phyloP scores from a whole-genome alignment of 768 basidiomycete genomes.

The Pleurotus ostreatus region DNA sequence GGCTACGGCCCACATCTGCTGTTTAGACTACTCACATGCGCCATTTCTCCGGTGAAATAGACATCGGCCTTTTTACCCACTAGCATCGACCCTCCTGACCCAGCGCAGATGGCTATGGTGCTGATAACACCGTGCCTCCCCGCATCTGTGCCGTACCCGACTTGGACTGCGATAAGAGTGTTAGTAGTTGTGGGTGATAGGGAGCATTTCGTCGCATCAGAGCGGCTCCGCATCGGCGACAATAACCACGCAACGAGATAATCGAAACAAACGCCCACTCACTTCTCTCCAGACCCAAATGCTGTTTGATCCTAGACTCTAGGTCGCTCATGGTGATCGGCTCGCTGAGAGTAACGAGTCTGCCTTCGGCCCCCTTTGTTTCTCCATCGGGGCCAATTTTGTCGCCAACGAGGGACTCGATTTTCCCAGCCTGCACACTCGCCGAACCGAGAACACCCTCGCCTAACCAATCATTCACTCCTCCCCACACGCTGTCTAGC shows the following conservation, averaged over 20 bases:
- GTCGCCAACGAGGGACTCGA: constrained; percentile 34
- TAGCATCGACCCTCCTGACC: constrained; percentile 80
- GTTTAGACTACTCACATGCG: constrained; percentile 54
- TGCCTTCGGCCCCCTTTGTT: constrained; percentile 59
- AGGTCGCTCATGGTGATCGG: constrained; percentile 58
- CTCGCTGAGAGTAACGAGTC: constrained; percentile 58
- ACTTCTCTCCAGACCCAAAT: constrained; percentile 61
- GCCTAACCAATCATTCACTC: constrained; percentile 90
- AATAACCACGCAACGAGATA: constrained; percentile 7
- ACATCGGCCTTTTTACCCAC: constrained; percentile 73
- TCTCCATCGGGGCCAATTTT: constrained; percentile 33
- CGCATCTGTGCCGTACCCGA: constrained; percentile 46
- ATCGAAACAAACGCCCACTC: constrained; percentile 16
- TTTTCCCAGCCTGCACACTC: constrained; percentile 29
- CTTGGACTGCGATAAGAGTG: constrained; percentile 48
- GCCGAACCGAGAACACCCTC: constrained; percentile 39
- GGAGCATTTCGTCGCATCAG: too few relatives aligned
- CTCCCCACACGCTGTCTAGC: constrained; percentile 78
- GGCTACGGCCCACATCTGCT: background rate
- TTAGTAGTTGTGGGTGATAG: background rate
- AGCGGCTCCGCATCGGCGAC: background rate
- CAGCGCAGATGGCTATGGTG: constrained; percentile 87
- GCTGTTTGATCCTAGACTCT: constrained; percentile 64
- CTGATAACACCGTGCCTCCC: constrained; percentile 27
- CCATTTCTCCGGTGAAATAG: constrained; percentile 91